Evolutionary conservation across 495 filamentous ascomycete genomes (phyloP), one percentile per base, ranked within the genome.

Genomic region (Tetracladium marchalianum): DNA sequence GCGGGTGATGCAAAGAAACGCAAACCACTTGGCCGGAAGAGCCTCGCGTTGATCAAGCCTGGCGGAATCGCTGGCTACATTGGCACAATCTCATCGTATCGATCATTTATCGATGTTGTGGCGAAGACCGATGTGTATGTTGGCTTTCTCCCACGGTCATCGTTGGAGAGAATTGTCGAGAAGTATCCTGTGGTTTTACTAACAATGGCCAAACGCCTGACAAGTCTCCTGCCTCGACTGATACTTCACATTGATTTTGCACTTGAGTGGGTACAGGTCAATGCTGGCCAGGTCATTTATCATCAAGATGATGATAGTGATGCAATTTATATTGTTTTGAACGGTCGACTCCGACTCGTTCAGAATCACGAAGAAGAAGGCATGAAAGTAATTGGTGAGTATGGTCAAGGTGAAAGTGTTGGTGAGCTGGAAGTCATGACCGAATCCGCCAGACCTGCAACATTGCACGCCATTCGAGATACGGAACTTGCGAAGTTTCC

Each of bases 101-200:
- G 92, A 24, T 97, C 93, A 0, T 95, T 97, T 60, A 89, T 95
- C 17, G 92, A 97, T 57, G 89, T 98, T 7, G 82, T 90, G 32
- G 92, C 92, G 8, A 96, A 96, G 67, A 97, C 93, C 1, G 93
- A 98, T 67, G 92, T 97, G 24, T 97, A 96, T 59, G 93, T 97
- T 31, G 92, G 92, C 12, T 98, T 98, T 56, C 74, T 98, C 5
- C 90, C 92, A 0, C 71, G 89, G 35, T 73, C 78, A 1, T 88
- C 90, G 1, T 72, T 98, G 37, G 92, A 98, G 55, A 77, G 87
- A 48, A 86, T 97, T 40, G 88, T 94, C 2, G 92, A 98, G 46
- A 80, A 78, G 51, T 88, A 94, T 53, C 92, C 92, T 0, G 85
- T 96, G 46, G 85, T 96, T 4, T 69, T 97, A 12, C 65, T 97